Conservation (phyloP, 805 yeast genomes). For the Candida insectalens region DNA sequence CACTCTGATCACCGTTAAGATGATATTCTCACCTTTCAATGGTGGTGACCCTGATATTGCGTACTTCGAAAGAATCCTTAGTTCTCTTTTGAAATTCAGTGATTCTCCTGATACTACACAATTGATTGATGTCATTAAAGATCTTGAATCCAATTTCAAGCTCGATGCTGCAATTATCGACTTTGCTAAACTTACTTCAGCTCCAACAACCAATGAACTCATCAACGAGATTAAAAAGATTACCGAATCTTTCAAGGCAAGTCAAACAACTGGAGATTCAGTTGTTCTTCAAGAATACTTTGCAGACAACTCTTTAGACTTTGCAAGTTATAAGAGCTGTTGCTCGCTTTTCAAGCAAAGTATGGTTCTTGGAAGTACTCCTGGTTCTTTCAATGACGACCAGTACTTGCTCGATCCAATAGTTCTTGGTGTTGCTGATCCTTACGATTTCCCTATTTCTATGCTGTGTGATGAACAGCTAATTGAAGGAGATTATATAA, state of each 20-base stretch:
- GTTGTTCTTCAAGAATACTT: neutral
- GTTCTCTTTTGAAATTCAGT: constrained; percentile 5
- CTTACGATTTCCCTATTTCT: no score
- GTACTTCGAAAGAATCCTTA: constrained; percentile 5
- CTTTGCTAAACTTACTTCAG: constrained; percentile 3
- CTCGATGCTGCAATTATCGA: constrained; percentile 3
- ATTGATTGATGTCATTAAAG: constrained; percentile 7
- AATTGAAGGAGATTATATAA: no score
- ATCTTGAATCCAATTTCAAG: constrained; percentile 4
- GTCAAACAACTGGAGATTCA: neutral
- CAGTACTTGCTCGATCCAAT: no score
- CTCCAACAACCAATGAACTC: constrained; percentile 5
- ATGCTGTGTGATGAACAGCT: no score
- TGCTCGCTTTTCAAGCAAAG: neutral
- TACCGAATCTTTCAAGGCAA: constrained; percentile 1
- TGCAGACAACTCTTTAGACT: neutral
- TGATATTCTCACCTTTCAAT: constrained; percentile 7
- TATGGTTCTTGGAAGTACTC: neutral
- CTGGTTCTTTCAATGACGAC: no score
- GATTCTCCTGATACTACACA: constrained; percentile 10
- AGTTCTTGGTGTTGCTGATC: no score
- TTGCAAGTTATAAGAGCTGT: neutral
- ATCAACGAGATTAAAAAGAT: constrained; percentile 6
- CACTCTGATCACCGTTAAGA: constrained; percentile 6
- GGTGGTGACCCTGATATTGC: constrained; percentile 1